Conservation (phyloP, 495 filamentous ascomycete species). For the Tuber melanosporum region DNA sequence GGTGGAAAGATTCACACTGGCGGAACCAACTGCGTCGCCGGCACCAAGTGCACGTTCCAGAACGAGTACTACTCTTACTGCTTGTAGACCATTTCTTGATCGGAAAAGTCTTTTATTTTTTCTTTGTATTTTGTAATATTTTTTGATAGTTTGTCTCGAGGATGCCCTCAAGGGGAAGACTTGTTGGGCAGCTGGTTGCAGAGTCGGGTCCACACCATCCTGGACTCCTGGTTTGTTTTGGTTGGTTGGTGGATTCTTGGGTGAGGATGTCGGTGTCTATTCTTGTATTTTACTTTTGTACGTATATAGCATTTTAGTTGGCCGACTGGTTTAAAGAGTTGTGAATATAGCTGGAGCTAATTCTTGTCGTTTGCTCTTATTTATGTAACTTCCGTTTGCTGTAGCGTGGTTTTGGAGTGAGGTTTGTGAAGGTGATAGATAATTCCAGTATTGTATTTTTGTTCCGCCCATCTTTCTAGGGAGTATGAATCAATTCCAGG, state of each 20-base stretch:
- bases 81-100: slow-evolving; percentile 22
- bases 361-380: neutral
- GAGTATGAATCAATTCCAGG: too few species aligned
- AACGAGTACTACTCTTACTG: slow-evolving; percentile 47
- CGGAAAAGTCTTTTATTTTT: neutral
- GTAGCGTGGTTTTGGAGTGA: neutral
- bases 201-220: neutral
- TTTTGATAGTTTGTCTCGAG: neutral
- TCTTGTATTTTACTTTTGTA: neutral
- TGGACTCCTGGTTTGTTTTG: neutral
- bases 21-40: slow-evolving; percentile 39
- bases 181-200: neutral
- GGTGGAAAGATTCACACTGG: slow-evolving; percentile 42
- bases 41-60: slow-evolving; percentile 41
- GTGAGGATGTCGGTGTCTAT: neutral
- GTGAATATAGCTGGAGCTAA: neutral
- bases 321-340: neutral
- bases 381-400: neutral
- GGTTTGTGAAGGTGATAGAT: neutral
- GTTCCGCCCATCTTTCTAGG: too few species aligned
- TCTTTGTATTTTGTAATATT: neutral
- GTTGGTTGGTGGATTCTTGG: neutral
- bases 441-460: too few species aligned
- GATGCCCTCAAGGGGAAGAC: neutral
- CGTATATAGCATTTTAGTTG: neutral